A percentile compares a stretch with the other conserved stretches of the same genome.
Conservation (phyloP, 2,329 filamentous ascomycete species). For the Teratosphaeria nubilosa region DNA sequence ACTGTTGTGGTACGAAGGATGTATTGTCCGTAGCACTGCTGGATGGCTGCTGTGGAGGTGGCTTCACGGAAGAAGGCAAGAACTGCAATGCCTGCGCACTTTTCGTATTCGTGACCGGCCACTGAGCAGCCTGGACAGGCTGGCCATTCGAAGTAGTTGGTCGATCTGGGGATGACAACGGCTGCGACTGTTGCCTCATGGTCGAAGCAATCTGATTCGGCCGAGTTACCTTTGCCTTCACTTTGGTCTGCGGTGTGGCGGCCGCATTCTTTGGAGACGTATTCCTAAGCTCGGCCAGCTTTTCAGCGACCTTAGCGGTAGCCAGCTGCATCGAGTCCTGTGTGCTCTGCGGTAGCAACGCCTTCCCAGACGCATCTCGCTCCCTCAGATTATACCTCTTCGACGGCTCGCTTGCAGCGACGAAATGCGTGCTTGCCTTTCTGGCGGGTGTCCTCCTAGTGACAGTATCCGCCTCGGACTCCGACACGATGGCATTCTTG, state of each 20-base stretch:
- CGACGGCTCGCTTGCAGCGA: not conserved
- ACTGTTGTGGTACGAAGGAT: not conserved
- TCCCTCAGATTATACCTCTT: conserved; percentile 2
- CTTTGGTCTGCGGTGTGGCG: not conserved
- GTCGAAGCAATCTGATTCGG: not conserved
- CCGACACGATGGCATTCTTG: conserved; percentile 20
- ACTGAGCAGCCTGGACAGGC: not conserved
- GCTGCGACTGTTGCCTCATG: not conserved
- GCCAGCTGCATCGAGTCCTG: conserved; percentile 2
- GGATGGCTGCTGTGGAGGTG: conserved; percentile 2
- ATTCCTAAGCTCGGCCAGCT: conserved; percentile 2
- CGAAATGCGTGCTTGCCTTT: conserved; percentile 26
- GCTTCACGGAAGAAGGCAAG: conserved; percentile 13
- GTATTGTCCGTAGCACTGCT: not conserved
- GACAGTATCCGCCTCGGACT: conserved; percentile 25
- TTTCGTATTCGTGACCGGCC: conserved; percentile 8
- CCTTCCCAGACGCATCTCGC: conserved; percentile 1
- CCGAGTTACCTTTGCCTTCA: not conserved
- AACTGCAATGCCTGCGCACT: conserved; percentile 7
- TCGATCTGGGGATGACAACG: not conserved
- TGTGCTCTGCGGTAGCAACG: not conserved
- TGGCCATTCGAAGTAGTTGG: not conserved
- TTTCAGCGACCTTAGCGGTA: conserved; percentile 5
- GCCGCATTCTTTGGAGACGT: not conserved
- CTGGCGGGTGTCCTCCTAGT: conserved; percentile 24